phyloP scores from a whole-genome alignment of 2,329 filamentous ascomycete genomes.

The Cercospora beticola region DNA sequence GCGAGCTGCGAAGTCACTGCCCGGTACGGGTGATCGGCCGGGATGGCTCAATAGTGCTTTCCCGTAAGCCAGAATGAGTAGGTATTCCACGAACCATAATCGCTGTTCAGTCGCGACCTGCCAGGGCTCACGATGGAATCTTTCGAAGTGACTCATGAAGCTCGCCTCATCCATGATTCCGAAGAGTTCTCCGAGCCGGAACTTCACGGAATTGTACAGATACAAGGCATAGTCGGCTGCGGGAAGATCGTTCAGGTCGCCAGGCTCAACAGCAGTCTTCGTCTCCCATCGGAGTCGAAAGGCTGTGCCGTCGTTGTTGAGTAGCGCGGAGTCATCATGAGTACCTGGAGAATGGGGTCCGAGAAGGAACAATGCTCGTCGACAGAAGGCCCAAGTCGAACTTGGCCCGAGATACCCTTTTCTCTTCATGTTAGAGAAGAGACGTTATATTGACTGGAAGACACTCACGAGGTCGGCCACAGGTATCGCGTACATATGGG shows the following conservation, averaged over 20 bases:
- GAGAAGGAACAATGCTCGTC: slow-evolving; percentile 49
- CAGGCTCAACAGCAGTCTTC: slow-evolving; percentile 34
- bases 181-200: slow-evolving; percentile 56
- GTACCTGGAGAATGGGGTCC: slow-evolving; percentile 48
- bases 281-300: slow-evolving; percentile 56
- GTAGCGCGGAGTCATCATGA: slow-evolving; percentile 44
- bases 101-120: slow-evolving; percentile 32
- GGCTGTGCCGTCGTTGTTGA: slow-evolving; percentile 53
- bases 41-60: slow-evolving; percentile 47
- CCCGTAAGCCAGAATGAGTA: slow-evolving; percentile 56
- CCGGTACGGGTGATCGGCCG: slow-evolving; percentile 28
- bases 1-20: slow-evolving; percentile 36
- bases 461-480: slow-evolving; percentile 37
- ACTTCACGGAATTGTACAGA: slow-evolving; percentile 58
- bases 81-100: slow-evolving; percentile 56
- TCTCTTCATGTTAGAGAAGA: neutral
- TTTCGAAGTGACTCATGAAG: slow-evolving; percentile 49
- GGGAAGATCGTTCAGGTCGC: slow-evolving; percentile 46
- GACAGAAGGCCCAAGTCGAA: slow-evolving; percentile 58
- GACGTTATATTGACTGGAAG: neutral
- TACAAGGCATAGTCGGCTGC: slow-evolving; percentile 54
- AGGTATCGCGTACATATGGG: slow-evolving; percentile 11
- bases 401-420: slow-evolving; percentile 56
- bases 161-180: slow-evolving; percentile 56
- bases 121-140: slow-evolving; percentile 42